Conservation (phyloP, 768 basidiomycete species). For the Tylopilus balloui region DNA sequence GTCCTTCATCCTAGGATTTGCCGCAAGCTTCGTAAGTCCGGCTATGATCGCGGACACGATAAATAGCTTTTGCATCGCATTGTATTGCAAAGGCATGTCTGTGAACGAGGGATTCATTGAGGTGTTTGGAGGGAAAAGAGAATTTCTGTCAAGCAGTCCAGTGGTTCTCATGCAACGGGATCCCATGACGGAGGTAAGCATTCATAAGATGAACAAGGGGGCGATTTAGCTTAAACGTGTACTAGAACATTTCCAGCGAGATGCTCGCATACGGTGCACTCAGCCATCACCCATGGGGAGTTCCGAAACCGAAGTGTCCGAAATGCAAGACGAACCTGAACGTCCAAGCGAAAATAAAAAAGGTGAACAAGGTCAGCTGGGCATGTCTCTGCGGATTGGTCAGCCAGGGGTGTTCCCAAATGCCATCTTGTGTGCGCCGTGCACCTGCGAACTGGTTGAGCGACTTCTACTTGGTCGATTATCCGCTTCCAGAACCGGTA, state of each 20-base stretch:
- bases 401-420: neutral
- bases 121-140: neutral
- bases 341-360: neutral
- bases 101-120: neutral
- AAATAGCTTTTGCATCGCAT: neutral
- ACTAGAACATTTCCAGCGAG: neutral
- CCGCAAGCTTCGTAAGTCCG: neutral
- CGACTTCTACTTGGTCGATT: neutral
- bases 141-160: neutral
- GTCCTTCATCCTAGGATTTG: neutral
- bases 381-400: neutral
- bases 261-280: neutral
- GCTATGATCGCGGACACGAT: neutral
- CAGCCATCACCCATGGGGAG: conserved; percentile 1
- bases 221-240: neutral
- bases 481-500: neutral
- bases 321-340: neutral
- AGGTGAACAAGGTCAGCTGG: neutral
- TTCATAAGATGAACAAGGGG: neutral
- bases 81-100: neutral
- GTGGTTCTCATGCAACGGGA: conserved; percentile 1
- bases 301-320: neutral
- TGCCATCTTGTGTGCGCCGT: neutral
- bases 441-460: neutral
- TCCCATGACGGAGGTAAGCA: neutral